phyloP scores from a whole-genome alignment of 225 moss, liverwort and hornwort genomes.

The Takakia lepidozioides region DNA sequence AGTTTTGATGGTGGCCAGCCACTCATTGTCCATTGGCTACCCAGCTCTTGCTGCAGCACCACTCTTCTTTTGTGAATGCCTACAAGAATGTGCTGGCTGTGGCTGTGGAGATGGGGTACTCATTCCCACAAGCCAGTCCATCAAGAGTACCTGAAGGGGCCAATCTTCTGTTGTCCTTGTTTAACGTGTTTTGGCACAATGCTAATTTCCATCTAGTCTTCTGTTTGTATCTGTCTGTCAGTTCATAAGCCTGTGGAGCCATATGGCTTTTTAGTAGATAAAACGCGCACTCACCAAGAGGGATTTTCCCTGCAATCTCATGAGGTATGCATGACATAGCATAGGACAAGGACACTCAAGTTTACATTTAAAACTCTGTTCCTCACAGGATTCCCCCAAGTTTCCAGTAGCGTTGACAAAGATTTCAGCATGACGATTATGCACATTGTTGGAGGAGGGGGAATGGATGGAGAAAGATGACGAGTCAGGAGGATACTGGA shows the following conservation, averaged over 20 bases:
- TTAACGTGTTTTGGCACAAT: no score
- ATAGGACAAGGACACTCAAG: no score
- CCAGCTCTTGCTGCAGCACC: conserved; percentile 87
- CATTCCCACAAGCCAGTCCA: conserved; percentile 78
- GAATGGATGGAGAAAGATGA: conserved; percentile 60
- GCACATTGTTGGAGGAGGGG: conserved; percentile 30
- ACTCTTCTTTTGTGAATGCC: conserved; percentile 69
- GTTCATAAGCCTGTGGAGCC: no score
- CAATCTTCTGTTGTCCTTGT: no score
- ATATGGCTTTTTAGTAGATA: no score
- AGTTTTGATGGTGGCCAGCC: conserved; percentile 62
- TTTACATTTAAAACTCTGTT: no score
- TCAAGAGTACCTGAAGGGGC: conserved; percentile 89
- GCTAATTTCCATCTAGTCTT: no score
- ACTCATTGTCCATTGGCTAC: conserved; percentile 66
- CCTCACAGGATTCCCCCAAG: conserved; percentile 76
- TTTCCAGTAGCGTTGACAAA: conserved; percentile 32
- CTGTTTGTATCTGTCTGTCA: no score
- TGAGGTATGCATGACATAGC: no score
- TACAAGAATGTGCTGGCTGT: conserved; percentile 90
- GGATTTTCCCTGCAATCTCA: no score
- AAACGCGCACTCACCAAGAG: no score
- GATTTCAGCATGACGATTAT: conserved; percentile 17
- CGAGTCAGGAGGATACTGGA: no score
- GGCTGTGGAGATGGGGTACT: conserved; percentile 81